phyloP scores from a whole-genome alignment of 306 rosid genomes.

The Inga laurina region DNA sequence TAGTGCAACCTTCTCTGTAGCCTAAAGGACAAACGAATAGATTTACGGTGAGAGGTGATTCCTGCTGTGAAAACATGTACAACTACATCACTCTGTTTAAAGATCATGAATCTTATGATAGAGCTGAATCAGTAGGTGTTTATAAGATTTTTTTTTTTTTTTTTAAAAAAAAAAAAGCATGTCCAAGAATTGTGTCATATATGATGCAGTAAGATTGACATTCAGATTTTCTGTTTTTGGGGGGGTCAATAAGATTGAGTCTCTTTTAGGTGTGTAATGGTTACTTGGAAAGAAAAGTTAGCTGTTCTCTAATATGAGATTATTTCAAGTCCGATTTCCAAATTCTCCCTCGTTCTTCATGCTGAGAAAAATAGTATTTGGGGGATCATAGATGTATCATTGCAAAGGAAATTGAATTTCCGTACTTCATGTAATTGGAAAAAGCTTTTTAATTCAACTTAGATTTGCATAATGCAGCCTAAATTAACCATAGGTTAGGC shows the following conservation, averaged over 20 bases:
- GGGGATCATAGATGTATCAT: neutral
- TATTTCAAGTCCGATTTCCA: neutral
- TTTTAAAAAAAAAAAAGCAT: neutral
- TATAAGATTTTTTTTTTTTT: neutral
- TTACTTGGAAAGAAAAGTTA: neutral
- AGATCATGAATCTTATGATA: neutral
- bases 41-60: conserved; percentile 2
- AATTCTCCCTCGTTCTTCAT: neutral
- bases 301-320: neutral
- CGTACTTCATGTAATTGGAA: neutral
- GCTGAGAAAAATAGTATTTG: neutral
- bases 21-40: conserved; percentile 51
- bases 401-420: neutral
- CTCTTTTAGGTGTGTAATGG: neutral
- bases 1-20: conserved; percentile 71
- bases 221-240: neutral
- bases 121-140: neutral
- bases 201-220: neutral
- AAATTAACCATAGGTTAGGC: conserved; percentile 9
- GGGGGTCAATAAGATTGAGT: too few species aligned
- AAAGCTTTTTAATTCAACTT: conserved; percentile 15
- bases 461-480: neutral
- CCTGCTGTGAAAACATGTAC: neutral
- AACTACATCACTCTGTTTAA: neutral
- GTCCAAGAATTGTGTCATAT: neutral